Conservation (phyloP, 192 early-diverging fungal species). For the Umbelopsis vinacea region DNA sequence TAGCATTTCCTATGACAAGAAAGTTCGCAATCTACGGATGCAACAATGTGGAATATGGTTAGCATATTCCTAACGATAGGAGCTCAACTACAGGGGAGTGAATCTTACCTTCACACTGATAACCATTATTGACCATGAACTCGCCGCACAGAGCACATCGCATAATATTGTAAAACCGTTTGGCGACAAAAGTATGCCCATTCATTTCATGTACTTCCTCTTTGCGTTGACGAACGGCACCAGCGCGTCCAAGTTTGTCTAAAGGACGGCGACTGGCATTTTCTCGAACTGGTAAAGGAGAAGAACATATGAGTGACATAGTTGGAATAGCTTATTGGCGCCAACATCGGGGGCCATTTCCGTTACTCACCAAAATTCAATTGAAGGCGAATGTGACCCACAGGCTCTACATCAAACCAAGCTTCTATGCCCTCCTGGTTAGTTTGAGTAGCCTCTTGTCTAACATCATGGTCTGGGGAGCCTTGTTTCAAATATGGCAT, state of each 20-base stretch:
- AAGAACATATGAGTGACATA: background rate
- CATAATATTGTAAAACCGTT: constrained; percentile 95
- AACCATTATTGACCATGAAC: constrained; percentile 87
- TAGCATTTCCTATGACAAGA: constrained; percentile 94
- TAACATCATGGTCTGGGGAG: background rate
- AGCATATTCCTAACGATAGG: background rate
- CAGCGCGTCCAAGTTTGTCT: constrained; percentile 70
- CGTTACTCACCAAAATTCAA: constrained; percentile 77
- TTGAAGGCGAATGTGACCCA: constrained; percentile 84
- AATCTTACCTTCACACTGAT: constrained; percentile 84
- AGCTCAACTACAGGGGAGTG: too few species aligned
- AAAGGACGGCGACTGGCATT: constrained; percentile 48
- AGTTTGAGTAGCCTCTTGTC: background rate
- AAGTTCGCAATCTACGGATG: constrained; percentile 81
- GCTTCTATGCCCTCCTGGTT: constrained; percentile 58
- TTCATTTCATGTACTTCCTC: constrained; percentile 84
- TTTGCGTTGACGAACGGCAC: constrained; percentile 75
- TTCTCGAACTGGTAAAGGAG: constrained; percentile 33
- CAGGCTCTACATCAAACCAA: constrained; percentile 92
- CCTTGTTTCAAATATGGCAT: background rate
- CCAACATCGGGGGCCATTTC: too few species aligned
- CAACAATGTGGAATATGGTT: background rate
- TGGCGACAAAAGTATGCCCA: constrained; percentile 90
- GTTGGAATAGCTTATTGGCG: background rate
- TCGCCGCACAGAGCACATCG: constrained; percentile 95